phyloP scores from a whole-genome alignment of 495 filamentous ascomycete species.

The Hypoxylon fuscum region DNA sequence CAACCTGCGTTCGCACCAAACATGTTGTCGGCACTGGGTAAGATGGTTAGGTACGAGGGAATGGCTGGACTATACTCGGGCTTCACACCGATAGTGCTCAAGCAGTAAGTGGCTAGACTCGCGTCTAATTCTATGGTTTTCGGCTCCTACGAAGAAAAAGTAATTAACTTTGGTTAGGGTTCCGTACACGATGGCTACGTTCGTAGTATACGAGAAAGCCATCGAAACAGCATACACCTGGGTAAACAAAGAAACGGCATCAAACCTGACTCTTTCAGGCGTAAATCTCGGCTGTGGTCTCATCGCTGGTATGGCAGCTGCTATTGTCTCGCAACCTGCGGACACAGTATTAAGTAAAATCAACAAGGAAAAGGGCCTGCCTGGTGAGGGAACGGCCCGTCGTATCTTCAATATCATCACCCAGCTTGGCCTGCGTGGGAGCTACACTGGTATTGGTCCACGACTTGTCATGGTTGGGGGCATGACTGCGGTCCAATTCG shows the following conservation, averaged over 20 bases:
- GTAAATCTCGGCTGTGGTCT: slow-evolving; percentile 86
- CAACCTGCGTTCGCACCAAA: slow-evolving; percentile 72
- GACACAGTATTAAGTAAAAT: slow-evolving; percentile 93
- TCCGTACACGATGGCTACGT: slow-evolving; percentile 91
- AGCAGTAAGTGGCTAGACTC: slow-evolving; percentile 57
- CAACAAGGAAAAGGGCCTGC: slow-evolving; percentile 84
- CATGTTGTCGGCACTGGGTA: slow-evolving; percentile 68
- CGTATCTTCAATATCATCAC: slow-evolving; percentile 82
- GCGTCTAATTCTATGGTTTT: slow-evolving; percentile 7
- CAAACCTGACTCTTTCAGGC: slow-evolving; percentile 69
- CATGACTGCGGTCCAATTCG: slow-evolving; percentile 83
- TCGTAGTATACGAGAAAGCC: slow-evolving; percentile 90
- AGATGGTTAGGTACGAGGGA: slow-evolving; percentile 73
- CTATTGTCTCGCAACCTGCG: slow-evolving; percentile 84
- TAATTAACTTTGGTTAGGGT: slow-evolving; percentile 51
- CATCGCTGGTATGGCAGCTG: slow-evolving; percentile 86
- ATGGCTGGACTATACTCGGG: slow-evolving; percentile 77
- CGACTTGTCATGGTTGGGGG: slow-evolving; percentile 78
- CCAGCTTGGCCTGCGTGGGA: slow-evolving; percentile 79
- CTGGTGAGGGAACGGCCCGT: slow-evolving; percentile 78
- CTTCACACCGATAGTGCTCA: slow-evolving; percentile 78
- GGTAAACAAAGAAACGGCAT: slow-evolving; percentile 68
- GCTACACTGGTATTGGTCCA: slow-evolving; percentile 79
- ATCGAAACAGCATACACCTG: slow-evolving; percentile 69
- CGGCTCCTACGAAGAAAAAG: not conserved